Conservation (phyloP, 148 eudicot species). For the Euryodendron excelsum region DNA sequence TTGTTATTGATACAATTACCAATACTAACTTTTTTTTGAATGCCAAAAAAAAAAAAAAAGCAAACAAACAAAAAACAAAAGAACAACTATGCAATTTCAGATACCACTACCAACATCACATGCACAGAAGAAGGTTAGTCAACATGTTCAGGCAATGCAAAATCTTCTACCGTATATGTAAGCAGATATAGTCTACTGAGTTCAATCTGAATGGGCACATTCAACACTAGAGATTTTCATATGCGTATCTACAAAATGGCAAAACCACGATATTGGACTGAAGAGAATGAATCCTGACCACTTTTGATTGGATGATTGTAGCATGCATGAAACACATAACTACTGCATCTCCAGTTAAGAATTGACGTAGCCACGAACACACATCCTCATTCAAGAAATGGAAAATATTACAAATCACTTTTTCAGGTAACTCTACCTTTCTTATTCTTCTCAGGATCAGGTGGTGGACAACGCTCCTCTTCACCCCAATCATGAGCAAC, state of each 20-base stretch:
- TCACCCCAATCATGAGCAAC: conserved; percentile 92
- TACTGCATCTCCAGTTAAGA: conserved; percentile 13
- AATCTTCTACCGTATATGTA: background rate
- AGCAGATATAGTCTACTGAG: background rate
- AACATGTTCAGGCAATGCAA: background rate
- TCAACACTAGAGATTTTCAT: background rate
- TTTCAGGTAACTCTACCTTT: conserved; percentile 52
- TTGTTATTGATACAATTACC: background rate
- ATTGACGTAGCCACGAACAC: background rate
- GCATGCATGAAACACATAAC: conserved; percentile 9
- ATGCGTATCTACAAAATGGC: background rate
- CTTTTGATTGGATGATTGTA: background rate
- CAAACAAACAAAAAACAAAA: background rate
- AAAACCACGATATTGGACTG: background rate
- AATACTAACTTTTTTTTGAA: background rate
- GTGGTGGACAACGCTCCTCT: conserved; percentile 89
- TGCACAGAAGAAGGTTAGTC: background rate
- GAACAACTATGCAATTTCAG: background rate
- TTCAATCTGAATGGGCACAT: background rate
- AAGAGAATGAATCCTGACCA: background rate
- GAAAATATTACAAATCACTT: background rate
- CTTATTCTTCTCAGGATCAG: conserved; percentile 50
- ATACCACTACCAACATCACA: background rate
- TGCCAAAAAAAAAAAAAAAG: no score
- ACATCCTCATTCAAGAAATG: background rate